Evolutionary conservation across 495 filamentous ascomycete species (phyloP).

Genomic region (Annulohypoxylon nitens): DNA sequence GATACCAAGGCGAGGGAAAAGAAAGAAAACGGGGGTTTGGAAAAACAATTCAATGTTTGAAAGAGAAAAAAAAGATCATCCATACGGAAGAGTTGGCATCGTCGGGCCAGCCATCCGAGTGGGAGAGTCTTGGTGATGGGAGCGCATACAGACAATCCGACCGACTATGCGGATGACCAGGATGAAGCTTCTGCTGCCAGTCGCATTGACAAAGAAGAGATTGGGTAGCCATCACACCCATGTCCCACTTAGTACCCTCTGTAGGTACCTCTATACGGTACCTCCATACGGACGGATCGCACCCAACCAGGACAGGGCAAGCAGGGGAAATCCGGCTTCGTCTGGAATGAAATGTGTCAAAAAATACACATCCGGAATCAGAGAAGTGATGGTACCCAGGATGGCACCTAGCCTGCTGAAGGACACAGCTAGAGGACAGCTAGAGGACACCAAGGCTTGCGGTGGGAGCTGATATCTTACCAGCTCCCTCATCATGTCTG

Average conservation of each 20-base stretch:
- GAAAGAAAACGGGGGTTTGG: background rate
- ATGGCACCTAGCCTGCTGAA: background rate
- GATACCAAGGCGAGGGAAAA: background rate
- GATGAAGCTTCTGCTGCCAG: constrained; percentile 32
- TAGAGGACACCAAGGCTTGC: constrained; percentile 8
- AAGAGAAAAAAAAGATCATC: constrained; percentile 2
- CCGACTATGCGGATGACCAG: constrained; percentile 36
- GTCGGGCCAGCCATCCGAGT: constrained; percentile 24
- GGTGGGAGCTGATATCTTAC: constrained; percentile 36
- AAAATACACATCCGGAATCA: constrained; percentile 34
- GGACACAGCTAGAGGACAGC: no score
- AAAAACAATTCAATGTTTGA: constrained; percentile 11
- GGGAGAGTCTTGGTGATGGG: constrained; percentile 27
- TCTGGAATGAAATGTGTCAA: constrained; percentile 43
- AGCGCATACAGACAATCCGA: constrained; percentile 26
- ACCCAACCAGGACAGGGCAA: constrained; percentile 29
- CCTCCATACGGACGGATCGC: constrained; percentile 1
- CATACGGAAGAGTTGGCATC: constrained; percentile 29
- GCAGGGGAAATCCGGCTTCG: constrained; percentile 36
- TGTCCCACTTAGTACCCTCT: constrained; percentile 10
- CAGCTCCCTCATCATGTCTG: constrained; percentile 33
- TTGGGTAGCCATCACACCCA: constrained; percentile 45
- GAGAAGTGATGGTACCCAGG: constrained; percentile 15
- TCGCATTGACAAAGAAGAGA: constrained; percentile 42
- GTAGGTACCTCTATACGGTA: background rate